Base-by-base conservation (phyloP, 768 basidiomycete species). In the Hysterangium stoloniferum region DNA sequence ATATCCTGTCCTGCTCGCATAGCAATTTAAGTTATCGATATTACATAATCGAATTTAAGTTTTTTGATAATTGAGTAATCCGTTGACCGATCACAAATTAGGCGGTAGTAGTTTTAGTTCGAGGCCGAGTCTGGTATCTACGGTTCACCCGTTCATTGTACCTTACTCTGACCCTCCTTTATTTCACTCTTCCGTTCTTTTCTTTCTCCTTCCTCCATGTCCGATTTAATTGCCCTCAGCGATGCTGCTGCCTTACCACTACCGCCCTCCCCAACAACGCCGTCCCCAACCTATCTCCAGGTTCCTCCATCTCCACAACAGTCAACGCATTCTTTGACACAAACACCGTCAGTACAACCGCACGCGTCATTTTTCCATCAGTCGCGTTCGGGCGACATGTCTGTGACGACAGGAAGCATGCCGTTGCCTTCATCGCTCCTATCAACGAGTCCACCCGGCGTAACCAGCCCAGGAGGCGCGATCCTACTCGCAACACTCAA, bases 341-440 rank as follows among this genome's bases (percentile, higher is more conserved):
- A 40, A 4, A 24, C 35, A 11, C 29, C 6, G 25, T 29, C 29
- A 27, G 27, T 89, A 17, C 79, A 82, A 49, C 86, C 89, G 13
- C 80, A 86, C 8, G 78, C 85, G 4, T 82, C 84, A 6, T 89
- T 90, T 68, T 89, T 89, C 60, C 78, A 73, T 19, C 84, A 86
- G 4, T 76, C 80, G 4, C 73, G 80, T 44, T 86, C 84, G 0
- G 63, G 13, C 3, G 24, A 28, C 17, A 22, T 11, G 13, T 41
- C 40, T 12, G 3, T 19, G 24, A 64, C 20, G 36, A 43, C 27
- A 69, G 78, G 55, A 75, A 71, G 27, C 76, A 64, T 20, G 71
- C 68, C 22, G 61, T 70, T 45, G n/a, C 49, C 68, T 65, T 15
- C 69, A 70, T 6, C 58, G 57, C 31, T 59, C 60, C 44, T 48